A percentile compares a stretch with the other conserved stretches of the same genome.
phyloP scores from a whole-genome alignment of 148 eudicot species.

The Arctostaphylos glauca region DNA sequence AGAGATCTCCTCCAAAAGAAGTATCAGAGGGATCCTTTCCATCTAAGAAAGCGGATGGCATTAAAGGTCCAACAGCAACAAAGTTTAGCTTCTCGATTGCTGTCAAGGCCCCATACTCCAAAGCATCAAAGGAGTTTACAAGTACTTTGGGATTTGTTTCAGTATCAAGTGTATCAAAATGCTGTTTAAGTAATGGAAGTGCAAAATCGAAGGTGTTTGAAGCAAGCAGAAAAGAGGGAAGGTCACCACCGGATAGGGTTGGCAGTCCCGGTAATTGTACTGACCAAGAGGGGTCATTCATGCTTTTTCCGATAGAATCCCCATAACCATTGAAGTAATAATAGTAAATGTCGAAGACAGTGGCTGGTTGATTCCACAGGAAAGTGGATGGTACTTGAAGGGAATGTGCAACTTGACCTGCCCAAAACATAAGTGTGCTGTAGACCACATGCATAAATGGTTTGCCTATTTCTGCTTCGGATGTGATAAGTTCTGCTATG shows the following conservation, averaged over 20 bases:
- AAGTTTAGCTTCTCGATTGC: constrained; percentile 20
- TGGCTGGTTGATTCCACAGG: constrained; percentile 39
- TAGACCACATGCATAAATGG: constrained; percentile 42
- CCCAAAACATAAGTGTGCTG: constrained; percentile 42
- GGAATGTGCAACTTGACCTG: constrained; percentile 39
- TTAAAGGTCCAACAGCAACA: constrained; percentile 41
- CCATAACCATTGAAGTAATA: constrained; percentile 30
- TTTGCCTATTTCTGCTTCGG: constrained; percentile 17
- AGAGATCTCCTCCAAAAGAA: constrained; percentile 27
- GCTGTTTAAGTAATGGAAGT: constrained; percentile 26
- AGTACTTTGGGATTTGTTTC: constrained; percentile 33
- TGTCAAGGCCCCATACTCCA: constrained; percentile 29
- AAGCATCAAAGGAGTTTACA: constrained; percentile 41
- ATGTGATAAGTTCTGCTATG: constrained; percentile 20
- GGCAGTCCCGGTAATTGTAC: not conserved
- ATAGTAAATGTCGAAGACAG: constrained; percentile 36
- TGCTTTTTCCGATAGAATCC: not conserved
- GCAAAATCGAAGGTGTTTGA: not conserved
- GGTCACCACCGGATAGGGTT: not conserved
- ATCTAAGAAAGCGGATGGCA: constrained; percentile 3
- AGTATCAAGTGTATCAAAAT: constrained; percentile 28
- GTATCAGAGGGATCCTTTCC: constrained; percentile 19
- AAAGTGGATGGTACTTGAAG: constrained; percentile 39
- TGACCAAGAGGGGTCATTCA: not conserved
- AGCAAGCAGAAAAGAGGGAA: constrained; percentile 25